Evolutionary conservation across 2,329 filamentous ascomycete species (phyloP).

Genomic region (Fusarium duplospermum): DNA sequence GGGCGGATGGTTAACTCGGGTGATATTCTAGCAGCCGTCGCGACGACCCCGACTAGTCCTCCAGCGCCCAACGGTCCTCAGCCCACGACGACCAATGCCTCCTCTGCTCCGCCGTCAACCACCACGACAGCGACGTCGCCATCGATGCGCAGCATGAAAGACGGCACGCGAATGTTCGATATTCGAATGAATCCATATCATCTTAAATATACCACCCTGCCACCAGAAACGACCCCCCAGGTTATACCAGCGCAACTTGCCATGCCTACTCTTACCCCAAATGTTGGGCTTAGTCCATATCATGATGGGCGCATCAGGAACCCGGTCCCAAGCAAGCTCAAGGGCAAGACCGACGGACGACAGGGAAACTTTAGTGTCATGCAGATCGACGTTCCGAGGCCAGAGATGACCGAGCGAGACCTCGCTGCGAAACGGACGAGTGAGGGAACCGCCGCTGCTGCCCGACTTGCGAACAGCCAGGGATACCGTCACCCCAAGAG

Average conservation of each 20-base stretch:
- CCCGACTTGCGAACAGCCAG: conserved; percentile 65
- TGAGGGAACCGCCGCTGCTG: conserved; percentile 69
- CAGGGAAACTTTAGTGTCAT: conserved; percentile 73
- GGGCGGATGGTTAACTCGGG: conserved; percentile 25
- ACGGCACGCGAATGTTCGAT: conserved; percentile 25
- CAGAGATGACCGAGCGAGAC: conserved; percentile 61
- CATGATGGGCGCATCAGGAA: conserved; percentile 57
- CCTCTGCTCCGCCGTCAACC: conserved; percentile 8
- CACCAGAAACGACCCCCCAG: neutral
- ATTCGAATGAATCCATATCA: conserved; percentile 15
- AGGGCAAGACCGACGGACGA: conserved; percentile 66
- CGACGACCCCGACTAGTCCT: conserved; percentile 14
- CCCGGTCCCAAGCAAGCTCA: conserved; percentile 71
- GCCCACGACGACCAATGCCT: conserved; percentile 5
- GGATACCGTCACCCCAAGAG: conserved; percentile 64
- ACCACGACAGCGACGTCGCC: conserved; percentile 3
- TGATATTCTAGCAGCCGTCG: conserved; percentile 16
- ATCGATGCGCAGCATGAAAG: conserved; percentile 3
- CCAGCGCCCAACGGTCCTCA: neutral
- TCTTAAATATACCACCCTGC: neutral
- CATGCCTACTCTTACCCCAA: neutral
- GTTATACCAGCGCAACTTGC: neutral
- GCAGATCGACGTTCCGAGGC: conserved; percentile 66
- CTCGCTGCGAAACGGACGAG: conserved; percentile 70
- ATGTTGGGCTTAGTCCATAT: conserved; percentile 35